These are phyloP conservation scores for Theileria luwenshuni DNA, from an alignment of 169 alveolate genomes.

Conservation along the genomic window DNA sequence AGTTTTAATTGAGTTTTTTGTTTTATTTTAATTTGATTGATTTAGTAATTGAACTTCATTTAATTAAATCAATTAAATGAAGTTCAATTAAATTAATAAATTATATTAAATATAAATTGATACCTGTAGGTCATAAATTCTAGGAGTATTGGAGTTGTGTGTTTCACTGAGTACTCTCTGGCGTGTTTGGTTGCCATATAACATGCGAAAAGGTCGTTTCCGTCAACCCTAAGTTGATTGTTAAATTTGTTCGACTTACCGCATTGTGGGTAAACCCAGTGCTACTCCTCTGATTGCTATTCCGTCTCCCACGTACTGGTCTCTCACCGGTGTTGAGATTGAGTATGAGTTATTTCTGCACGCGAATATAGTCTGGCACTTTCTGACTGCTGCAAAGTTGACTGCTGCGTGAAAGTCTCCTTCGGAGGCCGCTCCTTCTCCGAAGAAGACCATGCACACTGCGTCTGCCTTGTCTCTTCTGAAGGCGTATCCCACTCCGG, in stretches of 20 bases:
- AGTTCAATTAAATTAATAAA: too few relatives aligned
- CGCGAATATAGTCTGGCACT: conserved; percentile 90
- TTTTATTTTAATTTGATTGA: not conserved
- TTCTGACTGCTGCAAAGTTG: conserved; percentile 92
- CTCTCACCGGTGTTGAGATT: conserved; percentile 91
- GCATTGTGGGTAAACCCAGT: conserved; percentile 89
- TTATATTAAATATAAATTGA: too few relatives aligned
- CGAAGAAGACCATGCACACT: conserved; percentile 90
- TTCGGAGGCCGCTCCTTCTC: conserved; percentile 98
- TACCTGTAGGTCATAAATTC: conserved; percentile 92
- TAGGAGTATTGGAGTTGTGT: conserved; percentile 85
- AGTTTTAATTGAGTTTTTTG: conserved; percentile 3
- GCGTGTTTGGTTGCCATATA: conserved; percentile 88
- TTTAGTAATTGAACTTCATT: too few relatives aligned
- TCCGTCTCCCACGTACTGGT: conserved; percentile 94
- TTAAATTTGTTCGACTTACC: conserved; percentile 40
- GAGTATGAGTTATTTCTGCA: conserved; percentile 96
- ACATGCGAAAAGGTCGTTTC: conserved; percentile 93
- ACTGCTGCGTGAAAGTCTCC: conserved; percentile 95
- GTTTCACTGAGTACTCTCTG: conserved; percentile 85
- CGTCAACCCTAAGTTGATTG: conserved; percentile 77
- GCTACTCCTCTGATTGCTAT: conserved; percentile 94
- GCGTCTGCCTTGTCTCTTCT: conserved; percentile 83
- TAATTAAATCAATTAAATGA: too few relatives aligned
- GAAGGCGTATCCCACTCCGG: conserved; percentile 94